These are phyloP conservation scores for Rhodosorus marinus DNA, from an alignment of 23 red algal species.

Conservation along the genomic window DNA sequence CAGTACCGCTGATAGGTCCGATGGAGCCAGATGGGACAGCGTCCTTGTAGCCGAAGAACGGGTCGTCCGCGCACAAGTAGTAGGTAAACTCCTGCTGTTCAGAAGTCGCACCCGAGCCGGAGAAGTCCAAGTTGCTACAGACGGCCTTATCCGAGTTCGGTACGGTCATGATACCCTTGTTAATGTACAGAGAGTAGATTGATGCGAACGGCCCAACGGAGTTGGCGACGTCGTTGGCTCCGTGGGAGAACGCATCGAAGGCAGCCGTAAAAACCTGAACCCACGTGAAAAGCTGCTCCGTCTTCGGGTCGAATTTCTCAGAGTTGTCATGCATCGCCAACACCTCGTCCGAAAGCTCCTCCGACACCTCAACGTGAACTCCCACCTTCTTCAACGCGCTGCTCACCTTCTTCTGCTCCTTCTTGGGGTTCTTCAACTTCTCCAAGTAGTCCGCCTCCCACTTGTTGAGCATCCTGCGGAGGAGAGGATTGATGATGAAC, in stretches of 20 bases:
- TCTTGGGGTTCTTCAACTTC: conserved; percentile 18
- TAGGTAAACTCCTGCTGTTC: too few relatives aligned
- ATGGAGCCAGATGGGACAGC: neutral
- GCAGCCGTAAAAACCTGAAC: conserved; percentile 86
- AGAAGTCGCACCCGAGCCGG: too few relatives aligned
- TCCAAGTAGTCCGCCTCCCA: conserved; percentile 35
- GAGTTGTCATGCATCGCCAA: conserved; percentile 29
- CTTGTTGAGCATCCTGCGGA: conserved; percentile 11
- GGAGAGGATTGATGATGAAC: conserved; percentile 27
- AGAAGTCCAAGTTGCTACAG: too few relatives aligned
- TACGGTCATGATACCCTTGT: too few relatives aligned
- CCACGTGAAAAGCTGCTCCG: conserved; percentile 84
- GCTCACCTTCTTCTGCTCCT: conserved; percentile 11
- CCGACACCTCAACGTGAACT: conserved; percentile 7
- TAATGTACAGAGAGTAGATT: conserved; percentile 79
- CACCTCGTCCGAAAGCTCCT: conserved; percentile 23
- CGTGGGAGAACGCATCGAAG: conserved; percentile 80
- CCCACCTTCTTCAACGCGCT: conserved; percentile 28
- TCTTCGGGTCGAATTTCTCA: conserved; percentile 59
- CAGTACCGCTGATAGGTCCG: too few relatives aligned
- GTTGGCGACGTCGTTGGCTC: conserved; percentile 95
- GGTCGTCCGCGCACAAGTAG: conserved; percentile 10
- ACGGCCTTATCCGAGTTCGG: too few relatives aligned
- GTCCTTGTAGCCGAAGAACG: conserved; percentile 7
- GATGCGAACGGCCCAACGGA: conserved; percentile 92